These are phyloP conservation scores for Dalbergia cochinchinensis DNA, from an alignment of 306 rosid species.

Conservation along the genomic window DNA sequence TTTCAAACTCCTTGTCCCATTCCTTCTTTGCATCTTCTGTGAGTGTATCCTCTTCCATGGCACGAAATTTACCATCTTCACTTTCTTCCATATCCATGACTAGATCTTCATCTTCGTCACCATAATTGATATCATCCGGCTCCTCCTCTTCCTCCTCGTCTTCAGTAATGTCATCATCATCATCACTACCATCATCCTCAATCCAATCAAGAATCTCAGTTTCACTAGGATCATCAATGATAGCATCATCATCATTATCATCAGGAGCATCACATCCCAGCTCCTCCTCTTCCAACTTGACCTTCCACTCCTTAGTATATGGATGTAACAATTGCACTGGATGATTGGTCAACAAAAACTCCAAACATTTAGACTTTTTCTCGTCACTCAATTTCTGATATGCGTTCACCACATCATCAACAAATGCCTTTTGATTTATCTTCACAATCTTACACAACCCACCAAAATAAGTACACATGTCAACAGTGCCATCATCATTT, in stretches of 20 bases:
- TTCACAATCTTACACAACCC: slow-evolving; percentile 88
- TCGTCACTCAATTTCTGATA: slow-evolving; percentile 81
- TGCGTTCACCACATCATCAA: slow-evolving; percentile 91
- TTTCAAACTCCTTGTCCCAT: slow-evolving; percentile 71
- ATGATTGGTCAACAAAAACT: slow-evolving; percentile 77
- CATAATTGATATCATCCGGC: slow-evolving; percentile 38
- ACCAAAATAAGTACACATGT: slow-evolving; percentile 77
- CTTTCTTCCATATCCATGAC: slow-evolving; percentile 60
- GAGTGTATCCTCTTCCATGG: slow-evolving; percentile 45
- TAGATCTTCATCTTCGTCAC: slow-evolving; percentile 48
- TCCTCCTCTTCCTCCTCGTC: slow-evolving; percentile 36
- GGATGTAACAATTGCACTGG: slow-evolving; percentile 87
- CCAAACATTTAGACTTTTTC: slow-evolving; percentile 84
- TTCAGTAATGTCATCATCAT: slow-evolving; percentile 10
- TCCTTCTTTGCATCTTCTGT: slow-evolving; percentile 48
- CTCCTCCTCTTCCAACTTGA: slow-evolving; percentile 90
- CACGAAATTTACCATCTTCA: slow-evolving; percentile 46
- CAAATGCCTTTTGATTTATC: slow-evolving; percentile 84
- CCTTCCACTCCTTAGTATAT: slow-evolving; percentile 95
- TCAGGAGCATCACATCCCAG: slow-evolving; percentile 98
- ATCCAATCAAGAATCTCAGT: slow-evolving; percentile 82
- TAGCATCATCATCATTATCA: slow-evolving; percentile 54
- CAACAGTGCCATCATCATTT: slow-evolving; percentile 76
- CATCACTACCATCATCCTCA: slow-evolving; percentile 61
- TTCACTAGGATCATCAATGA: slow-evolving; percentile 50